Conservation (phyloP, 768 basidiomycete species). For the Psilocybe azurescens region DNA sequence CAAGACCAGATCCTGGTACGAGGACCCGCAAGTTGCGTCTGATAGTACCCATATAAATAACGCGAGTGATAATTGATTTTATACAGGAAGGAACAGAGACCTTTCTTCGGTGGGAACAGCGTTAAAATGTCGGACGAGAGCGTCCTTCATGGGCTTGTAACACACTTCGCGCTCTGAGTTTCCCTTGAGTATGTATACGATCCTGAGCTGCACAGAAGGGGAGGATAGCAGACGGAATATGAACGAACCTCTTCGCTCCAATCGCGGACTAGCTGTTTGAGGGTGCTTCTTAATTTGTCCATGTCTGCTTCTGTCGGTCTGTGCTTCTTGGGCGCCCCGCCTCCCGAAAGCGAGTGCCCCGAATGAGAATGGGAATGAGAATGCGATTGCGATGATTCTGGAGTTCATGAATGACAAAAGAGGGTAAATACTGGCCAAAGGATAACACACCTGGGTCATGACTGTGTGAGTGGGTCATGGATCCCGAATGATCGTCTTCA, state of each 20-base stretch:
- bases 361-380: conserved; percentile 25
- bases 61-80: conserved; percentile 1
- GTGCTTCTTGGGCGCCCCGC: conserved; percentile 32
- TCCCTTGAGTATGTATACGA: conserved; percentile 52
- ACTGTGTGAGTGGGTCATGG: conserved; percentile 11
- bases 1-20: conserved; percentile 90
- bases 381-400: conserved; percentile 14
- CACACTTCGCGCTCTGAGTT: conserved; percentile 74
- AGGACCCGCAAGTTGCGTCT: conserved; percentile 72
- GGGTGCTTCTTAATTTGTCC: conserved; percentile 90
- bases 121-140: conserved; percentile 67
- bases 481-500: conserved; percentile 29
- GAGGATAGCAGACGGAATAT: neutral
- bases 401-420: neutral
- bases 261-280: conserved; percentile 93
- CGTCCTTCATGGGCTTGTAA: conserved; percentile 84
- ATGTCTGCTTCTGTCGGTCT: conserved; percentile 75
- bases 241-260: conserved; percentile 81
- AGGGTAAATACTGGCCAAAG: neutral
- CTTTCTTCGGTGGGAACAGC: conserved; percentile 59
- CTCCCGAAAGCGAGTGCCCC: conserved; percentile 16
- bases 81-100: conserved; percentile 33
- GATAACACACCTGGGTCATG: conserved; percentile 5
- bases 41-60: conserved; percentile 24
- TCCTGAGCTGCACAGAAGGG: neutral